Base-by-base conservation (phyloP, 1,139 yeast species). In the Suhomyces chickasaworum region DNA sequence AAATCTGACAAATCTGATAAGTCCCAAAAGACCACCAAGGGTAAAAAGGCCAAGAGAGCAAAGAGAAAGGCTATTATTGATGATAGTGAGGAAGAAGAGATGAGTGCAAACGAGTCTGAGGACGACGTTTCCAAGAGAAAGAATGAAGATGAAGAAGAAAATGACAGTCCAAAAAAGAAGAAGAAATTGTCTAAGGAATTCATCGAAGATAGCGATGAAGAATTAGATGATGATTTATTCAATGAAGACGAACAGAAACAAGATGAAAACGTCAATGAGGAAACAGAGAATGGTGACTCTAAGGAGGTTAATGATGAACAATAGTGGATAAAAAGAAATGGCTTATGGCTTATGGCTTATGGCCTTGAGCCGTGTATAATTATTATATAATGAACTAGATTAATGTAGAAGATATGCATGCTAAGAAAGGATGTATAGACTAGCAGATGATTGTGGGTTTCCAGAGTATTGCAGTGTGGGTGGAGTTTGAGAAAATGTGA, bases 141-240 rank as follows among this genome's bases (percentile, higher is more conserved):
- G 57, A 53, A 49, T 23, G 53, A n/a, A n/a, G n/a, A 46, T 3
- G 56, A 50, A 15, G 53, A 56, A 4, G 56, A 57, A n/a, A 53
- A 54, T 22, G 50, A 48, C 47, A 31, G 55, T 50, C 65, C 66
- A 48, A 63, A 57, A 38, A 64, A 61, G 53, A 66, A 63, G 46
- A 66, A 66, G 48, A 73, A 67, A 51, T 70, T 69, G 49, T 74
- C 82, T 7, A 67, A 68, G 30, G 86, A 80, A 54, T 67, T 69
- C 47, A 75, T 81, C 46, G 73, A 71, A 33, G 84, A 79, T 52
- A 78, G 83, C 60, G 85, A 80, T 48, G 84, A 77, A 39, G 81
- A 67, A 30, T 65, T 63, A 43, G 74, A 55, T 47, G 53, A 47
- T 46, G 73, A 65, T 32, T 44, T 53, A 31, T 47, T 46, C 43